Evolutionary conservation across 2,329 filamentous ascomycete genomes (phyloP).

Genomic region (Exophiala sp.): DNA sequence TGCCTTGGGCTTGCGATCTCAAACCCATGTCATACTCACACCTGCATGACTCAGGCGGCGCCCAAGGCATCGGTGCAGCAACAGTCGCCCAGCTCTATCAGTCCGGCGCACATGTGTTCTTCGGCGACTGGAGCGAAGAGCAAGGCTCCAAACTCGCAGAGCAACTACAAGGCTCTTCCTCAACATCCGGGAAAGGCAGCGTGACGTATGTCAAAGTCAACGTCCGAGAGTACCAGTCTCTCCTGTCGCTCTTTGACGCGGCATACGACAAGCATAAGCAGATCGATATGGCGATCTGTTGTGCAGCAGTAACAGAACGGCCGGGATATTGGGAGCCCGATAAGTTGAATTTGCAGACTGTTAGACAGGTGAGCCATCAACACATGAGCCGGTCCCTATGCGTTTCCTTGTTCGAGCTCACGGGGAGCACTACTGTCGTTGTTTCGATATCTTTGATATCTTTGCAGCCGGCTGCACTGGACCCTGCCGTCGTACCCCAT

Average conservation of each 20-base stretch:
- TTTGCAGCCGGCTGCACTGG: not conserved
- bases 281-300: conserved; percentile 46
- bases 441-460: too few species aligned
- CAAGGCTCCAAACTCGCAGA: conserved; percentile 29
- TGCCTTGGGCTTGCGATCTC: too few species aligned
- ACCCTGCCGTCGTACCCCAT: too few species aligned
- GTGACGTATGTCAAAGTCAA: conserved; percentile 32
- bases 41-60: conserved; percentile 21
- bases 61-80: conserved; percentile 44
- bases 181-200: conserved; percentile 9
- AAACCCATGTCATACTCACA: not conserved
- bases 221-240: conserved; percentile 42
- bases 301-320: conserved; percentile 43
- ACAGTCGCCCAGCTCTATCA: conserved; percentile 38
- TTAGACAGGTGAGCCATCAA: conserved; percentile 17
- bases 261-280: conserved; percentile 41
- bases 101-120: conserved; percentile 40
- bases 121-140: conserved; percentile 37
- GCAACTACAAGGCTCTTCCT: conserved; percentile 12
- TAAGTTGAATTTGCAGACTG: conserved; percentile 19
- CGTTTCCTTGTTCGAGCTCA: too few species aligned
- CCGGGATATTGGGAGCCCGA: conserved; percentile 24
- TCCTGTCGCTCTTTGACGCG: conserved; percentile 44
- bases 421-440: too few species aligned
- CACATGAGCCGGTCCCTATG: too few species aligned